Evolutionary conservation across 2,329 filamentous ascomycete species (phyloP), one percentile per base, ranked within the genome.

Genomic region (Apiospora hydei): DNA sequence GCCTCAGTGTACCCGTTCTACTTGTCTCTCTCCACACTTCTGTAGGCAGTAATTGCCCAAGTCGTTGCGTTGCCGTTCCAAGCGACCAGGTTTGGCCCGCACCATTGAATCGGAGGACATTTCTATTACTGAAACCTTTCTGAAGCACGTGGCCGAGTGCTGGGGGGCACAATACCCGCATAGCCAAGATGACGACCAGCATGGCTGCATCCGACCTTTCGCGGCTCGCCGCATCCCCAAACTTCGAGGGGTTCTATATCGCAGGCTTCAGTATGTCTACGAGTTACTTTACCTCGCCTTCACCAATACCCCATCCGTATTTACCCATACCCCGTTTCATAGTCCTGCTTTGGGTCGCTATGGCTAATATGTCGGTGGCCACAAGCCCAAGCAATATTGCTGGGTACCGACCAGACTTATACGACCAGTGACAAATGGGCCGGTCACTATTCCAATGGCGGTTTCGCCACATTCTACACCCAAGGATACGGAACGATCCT

Each of bases 71-170:
- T n/a, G 21, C 21, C 44, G 1, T 47, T 21, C 16, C 16, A 21
- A 47, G 44, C 16, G 16, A 21, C 16, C 44, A 21, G 18, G 5
- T 21, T 49, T n/a, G 18, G 46, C 7, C 18, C 21, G 18, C 21
- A 11, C 7, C 21, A 8, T n/a, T 49, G 8, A 0, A 7, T n/a
- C 18, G 21, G 0, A 3, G 7, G 21, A 0, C 21, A 10, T 14
- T 10, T 11, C 21, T 10, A n/a, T 10, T 1, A 21, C 46, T 2
- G 8, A 3, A n/a, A 7, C 8, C 18, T 10, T n/a, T 7, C n/a
- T 18, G 21, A 49, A 11, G 3, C 46, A n/a, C 21, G 21, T 18
- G 18, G 6, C 4, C 46, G 7, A 47, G 18, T 47, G 44, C 44
- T 47, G 44, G 44, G 44, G 44, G 21, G 5, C 44, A 46, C 44